phyloP scores from a whole-genome alignment of 1,284 basidiomycete genomes.

The Ceratobasidium sp. region DNA sequence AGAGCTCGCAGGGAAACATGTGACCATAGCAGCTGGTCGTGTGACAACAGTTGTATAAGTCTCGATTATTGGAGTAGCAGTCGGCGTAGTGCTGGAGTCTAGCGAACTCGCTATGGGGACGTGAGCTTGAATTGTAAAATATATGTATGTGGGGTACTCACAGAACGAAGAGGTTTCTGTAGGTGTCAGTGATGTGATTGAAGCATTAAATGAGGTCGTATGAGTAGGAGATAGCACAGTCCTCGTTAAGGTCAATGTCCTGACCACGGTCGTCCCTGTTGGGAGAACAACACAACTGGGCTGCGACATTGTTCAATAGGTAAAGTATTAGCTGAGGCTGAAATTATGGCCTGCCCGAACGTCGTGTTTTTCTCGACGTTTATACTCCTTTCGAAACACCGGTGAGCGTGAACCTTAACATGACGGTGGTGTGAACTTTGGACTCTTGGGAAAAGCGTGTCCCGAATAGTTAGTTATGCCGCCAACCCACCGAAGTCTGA shows the following conservation, averaged over 20 bases:
- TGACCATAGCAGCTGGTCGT: conserved; percentile 7
- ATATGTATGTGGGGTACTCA: not conserved
- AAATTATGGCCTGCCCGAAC: not conserved
- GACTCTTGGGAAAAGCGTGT: conserved; percentile 13
- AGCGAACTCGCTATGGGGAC: not conserved
- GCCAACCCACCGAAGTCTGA: conserved; percentile 12
- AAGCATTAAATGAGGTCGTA: not conserved
- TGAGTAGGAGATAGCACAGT: not conserved
- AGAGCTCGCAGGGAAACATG: conserved; percentile 2
- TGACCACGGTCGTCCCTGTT: not conserved
- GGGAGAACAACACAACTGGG: not conserved
- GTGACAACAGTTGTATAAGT: conserved; percentile 5
- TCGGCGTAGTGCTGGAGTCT: not conserved
- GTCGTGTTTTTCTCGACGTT: not conserved
- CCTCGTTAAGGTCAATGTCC: conserved; percentile 1
- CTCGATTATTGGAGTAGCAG: not conserved
- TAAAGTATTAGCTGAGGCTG: not conserved
- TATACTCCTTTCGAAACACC: not conserved
- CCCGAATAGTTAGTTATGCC: not conserved
- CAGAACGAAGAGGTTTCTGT: not conserved
- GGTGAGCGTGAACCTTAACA: too few species aligned
- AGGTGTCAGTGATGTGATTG: too few species aligned
- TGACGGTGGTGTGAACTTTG: conserved; percentile 2
- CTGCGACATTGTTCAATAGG: conserved; percentile 13
- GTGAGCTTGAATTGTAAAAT: not conserved